A percentile compares a stretch with the other conserved stretches of the same genome.
phyloP scores from a whole-genome alignment of 306 rosid species.

The Inga leiocalycina region DNA sequence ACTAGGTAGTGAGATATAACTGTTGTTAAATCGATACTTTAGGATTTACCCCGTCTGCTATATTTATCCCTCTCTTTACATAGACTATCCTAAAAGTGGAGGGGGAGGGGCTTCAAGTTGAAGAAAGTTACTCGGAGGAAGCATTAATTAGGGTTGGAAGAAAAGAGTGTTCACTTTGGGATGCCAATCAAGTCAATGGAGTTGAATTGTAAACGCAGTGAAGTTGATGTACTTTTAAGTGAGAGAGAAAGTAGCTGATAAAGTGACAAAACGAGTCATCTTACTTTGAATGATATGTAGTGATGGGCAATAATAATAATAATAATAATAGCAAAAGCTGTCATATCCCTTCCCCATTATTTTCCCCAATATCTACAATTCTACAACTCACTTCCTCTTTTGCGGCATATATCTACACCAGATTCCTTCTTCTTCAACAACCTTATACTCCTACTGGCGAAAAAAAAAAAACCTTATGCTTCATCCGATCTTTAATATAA shows the following conservation, averaged over 20 bases:
- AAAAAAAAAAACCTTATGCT: too few relatives aligned
- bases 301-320: neutral
- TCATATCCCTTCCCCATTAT: neutral
- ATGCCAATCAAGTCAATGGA: neutral
- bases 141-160: neutral
- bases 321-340: constrained; percentile 14
- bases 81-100: neutral
- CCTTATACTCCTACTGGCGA: too few relatives aligned
- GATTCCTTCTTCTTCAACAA: neutral
- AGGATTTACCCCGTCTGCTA: too few relatives aligned
- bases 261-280: constrained; percentile 25
- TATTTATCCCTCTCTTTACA: too few relatives aligned
- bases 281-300: constrained; percentile 12
- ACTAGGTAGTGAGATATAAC: too few relatives aligned
- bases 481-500: too few relatives aligned
- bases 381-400: neutral
- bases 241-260: constrained; percentile 10
- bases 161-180: neutral
- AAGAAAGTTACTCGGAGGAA: neutral
- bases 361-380: constrained; percentile 2
- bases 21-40: neutral
- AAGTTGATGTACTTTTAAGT: neutral
- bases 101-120: neutral
- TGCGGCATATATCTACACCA: neutral
- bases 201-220: neutral